Evolutionary conservation across 2,329 filamentous ascomycete genomes (phyloP), one percentile per base, ranked within the genome.

Genomic region (Blastomyces silverae): DNA sequence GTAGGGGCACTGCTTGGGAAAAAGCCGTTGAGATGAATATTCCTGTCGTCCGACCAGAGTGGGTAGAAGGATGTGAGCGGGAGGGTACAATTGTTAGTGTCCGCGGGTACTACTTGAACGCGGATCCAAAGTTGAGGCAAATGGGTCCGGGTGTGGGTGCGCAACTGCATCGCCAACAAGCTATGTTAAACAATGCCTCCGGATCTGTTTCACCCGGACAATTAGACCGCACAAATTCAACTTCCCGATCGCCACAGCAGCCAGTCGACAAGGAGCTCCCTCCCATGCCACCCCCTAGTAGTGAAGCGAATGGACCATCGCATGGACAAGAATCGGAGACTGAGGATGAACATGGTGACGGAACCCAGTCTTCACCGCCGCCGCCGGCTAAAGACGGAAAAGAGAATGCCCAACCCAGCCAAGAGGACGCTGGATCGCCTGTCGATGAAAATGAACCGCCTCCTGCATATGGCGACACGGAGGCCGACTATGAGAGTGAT

Each of bases 1-100:
- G 92, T 39, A 83, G 92, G 64, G 94, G 94, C 42, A 84, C 90
- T 61, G 84, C 89, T 15, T 99, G 94, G 94, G 94, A 99, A 79
- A 95, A 94, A 81, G 94, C 94, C 0, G 88, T 93, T 39, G 93
- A 97, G 80, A 95, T 92, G 85, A 99, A 97, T 76, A 96, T 99
- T 64, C 94, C 94, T 8, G 91, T 99, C 13, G 94, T 99, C 28
- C 86, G 94, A 50, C 94, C 94, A 25, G 94, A 99, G 77, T 99
- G 94, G 94, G 85, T 99, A 39, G 90, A 96, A 71, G 93, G 92
- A n/a, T 99, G 94, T 75, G 93, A 97, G 79, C 85, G 89, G 69
- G 92, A 91, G 76, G 93, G 93, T 56, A 87, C 92, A 66, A 96
- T 99, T 68, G 88, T 97, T 2, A 92, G 93, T 61, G 94, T 97